Evolutionary conservation across 768 basidiomycete species (phyloP).

Genomic region (Tricholoma hemisulphureum): DNA sequence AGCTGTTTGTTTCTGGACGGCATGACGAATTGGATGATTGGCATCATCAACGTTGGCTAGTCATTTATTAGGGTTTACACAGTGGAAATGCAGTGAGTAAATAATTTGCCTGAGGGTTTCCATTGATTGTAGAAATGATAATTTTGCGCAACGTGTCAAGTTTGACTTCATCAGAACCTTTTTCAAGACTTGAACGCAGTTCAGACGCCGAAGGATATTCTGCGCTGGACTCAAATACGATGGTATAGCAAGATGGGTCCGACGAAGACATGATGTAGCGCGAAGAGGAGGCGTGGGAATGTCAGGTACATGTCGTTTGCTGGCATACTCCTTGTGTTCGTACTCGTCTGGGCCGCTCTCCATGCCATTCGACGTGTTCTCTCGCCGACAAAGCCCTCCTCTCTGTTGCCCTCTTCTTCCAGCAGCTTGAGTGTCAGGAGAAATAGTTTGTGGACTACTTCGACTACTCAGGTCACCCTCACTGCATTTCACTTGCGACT

Average conservation of each 20-base stretch:
- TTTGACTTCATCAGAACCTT: constrained; percentile 96
- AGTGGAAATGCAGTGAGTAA: not conserved
- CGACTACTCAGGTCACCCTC: constrained; percentile 22
- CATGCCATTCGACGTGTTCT: constrained; percentile 20
- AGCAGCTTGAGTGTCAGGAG: not conserved
- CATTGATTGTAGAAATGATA: constrained; percentile 91
- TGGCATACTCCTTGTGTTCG: constrained; percentile 18
- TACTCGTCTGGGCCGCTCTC: constrained; percentile 26
- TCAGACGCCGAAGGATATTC: constrained; percentile 83
- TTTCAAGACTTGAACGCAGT: constrained; percentile 80
- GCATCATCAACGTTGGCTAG: constrained; percentile 93
- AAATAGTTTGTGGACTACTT: constrained; percentile 14
- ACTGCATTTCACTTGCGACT: constrained; percentile 37
- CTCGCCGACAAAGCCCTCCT: constrained; percentile 4
- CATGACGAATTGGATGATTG: constrained; percentile 96
- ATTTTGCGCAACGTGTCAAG: constrained; percentile 94
- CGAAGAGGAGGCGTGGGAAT: not conserved
- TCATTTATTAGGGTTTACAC: not conserved
- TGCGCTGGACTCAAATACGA: constrained; percentile 69
- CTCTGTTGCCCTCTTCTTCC: constrained; percentile 10
- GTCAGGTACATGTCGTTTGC: constrained; percentile 21
- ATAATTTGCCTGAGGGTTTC: constrained; percentile 77
- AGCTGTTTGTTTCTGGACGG: constrained; percentile 93
- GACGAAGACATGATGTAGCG: constrained; percentile 32
- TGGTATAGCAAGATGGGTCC: constrained; percentile 74